These are phyloP conservation scores for Kodamaea neixiangensis DNA, from an alignment of 805 yeast species.

Conservation along the genomic window DNA sequence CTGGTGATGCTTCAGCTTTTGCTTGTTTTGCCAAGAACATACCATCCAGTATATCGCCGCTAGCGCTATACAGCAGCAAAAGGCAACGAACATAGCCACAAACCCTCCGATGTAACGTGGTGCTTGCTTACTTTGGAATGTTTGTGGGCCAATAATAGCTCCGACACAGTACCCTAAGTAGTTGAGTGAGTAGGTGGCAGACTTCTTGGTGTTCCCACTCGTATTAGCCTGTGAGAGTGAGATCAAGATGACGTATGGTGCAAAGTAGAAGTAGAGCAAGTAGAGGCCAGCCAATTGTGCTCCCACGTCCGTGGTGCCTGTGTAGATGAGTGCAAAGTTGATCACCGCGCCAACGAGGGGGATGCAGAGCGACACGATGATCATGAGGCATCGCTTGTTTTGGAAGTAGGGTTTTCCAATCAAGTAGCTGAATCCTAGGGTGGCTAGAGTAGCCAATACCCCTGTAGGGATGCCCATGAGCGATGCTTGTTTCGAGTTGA, in stretches of 20 bases:
- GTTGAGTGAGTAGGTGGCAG: conserved; percentile 35
- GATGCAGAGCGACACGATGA: conserved; percentile 12
- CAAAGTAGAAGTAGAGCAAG: conserved; percentile 35
- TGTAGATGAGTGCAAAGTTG: conserved; percentile 2
- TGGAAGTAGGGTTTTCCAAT: conserved; percentile 5
- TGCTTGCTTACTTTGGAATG: conserved; percentile 14
- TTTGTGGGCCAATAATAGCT: conserved; percentile 25
- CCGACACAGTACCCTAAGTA: conserved; percentile 34
- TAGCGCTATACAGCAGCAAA: conserved; percentile 19
- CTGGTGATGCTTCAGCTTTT: conserved; percentile 17
- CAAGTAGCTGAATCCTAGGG: conserved; percentile 10
- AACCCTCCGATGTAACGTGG: conserved; percentile 22
- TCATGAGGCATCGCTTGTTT: conserved; percentile 9
- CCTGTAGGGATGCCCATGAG: conserved; percentile 13
- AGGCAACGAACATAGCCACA: conserved; percentile 21
- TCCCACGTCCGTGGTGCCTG: conserved; percentile 16
- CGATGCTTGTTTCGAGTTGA: conserved; percentile 10
- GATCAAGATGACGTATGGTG: conserved; percentile 30
- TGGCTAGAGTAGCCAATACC: conserved; percentile 12
- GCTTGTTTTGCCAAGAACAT: conserved; percentile 17
- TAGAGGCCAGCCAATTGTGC: conserved; percentile 27
- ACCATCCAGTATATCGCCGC: conserved; percentile 17
- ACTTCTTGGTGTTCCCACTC: conserved; percentile 32
- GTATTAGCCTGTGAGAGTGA: conserved; percentile 31
- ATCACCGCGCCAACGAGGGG: conserved; percentile 28